These are phyloP conservation scores for Wallacemonas sp. DNA, from an alignment of 208 protist genomes.

Conservation along the genomic window DNA sequence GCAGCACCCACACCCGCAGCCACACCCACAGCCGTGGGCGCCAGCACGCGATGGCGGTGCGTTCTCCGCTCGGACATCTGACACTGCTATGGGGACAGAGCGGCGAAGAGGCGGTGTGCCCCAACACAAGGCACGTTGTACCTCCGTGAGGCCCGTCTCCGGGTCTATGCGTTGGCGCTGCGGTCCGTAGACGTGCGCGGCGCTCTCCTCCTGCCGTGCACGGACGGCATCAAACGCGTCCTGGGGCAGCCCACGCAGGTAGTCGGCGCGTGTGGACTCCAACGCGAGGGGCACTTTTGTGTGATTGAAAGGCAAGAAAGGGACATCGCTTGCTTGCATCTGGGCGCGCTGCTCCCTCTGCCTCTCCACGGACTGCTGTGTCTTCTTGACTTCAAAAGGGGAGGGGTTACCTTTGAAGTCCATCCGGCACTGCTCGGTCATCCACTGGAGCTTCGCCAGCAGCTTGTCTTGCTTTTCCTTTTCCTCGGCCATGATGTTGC, in stretches of 20 bases:
- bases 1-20: neutral
- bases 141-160: conserved; percentile 59
- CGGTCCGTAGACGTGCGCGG: conserved; percentile 2
- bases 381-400: conserved; percentile 68
- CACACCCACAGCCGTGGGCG: too few species aligned
- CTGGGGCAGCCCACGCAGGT: conserved; percentile 40
- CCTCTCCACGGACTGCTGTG: conserved; percentile 55
- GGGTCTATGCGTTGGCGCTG: conserved; percentile 53
- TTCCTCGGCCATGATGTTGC: conserved; percentile 36
- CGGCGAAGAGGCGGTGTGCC: conserved; percentile 25
- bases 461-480: conserved; percentile 51
- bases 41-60: neutral
- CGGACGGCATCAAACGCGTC: conserved; percentile 25
- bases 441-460: conserved; percentile 74
- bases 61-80: neutral
- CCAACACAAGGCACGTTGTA: conserved; percentile 73
- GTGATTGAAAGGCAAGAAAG: conserved; percentile 78
- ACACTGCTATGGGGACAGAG: neutral
- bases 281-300: conserved; percentile 38
- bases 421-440: conserved; percentile 60
- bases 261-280: conserved; percentile 46
- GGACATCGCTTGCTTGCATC: conserved; percentile 34
- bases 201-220: neutral
- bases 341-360: conserved; percentile 25
- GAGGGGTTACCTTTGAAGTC: conserved; percentile 85